phyloP scores from a whole-genome alignment of 2,329 filamentous ascomycete species.

The Westerdykella aurantiaca region DNA sequence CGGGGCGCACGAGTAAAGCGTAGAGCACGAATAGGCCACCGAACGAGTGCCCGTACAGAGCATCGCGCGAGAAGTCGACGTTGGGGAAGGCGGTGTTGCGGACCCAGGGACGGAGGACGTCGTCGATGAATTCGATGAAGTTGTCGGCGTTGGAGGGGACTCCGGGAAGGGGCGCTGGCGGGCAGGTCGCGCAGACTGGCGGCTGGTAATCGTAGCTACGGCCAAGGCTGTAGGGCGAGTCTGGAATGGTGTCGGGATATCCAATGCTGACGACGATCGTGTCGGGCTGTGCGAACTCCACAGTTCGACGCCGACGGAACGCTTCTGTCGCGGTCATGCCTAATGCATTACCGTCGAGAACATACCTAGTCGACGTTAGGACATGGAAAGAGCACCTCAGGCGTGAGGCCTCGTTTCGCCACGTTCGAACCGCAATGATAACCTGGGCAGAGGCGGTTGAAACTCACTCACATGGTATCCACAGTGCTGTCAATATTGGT shows the following conservation, averaged over 20 bases:
- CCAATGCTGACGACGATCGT: slow-evolving; percentile 29
- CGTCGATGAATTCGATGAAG: slow-evolving; percentile 43
- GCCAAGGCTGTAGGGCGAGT: slow-evolving; percentile 24
- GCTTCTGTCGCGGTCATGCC: slow-evolving; percentile 25
- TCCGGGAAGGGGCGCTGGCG: slow-evolving; percentile 20
- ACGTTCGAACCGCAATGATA: background rate
- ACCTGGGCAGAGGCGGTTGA: background rate
- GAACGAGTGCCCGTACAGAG: slow-evolving; percentile 48
- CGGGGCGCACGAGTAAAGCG: slow-evolving; percentile 38
- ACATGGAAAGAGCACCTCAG: slow-evolving; percentile 2
- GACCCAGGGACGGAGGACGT: slow-evolving; percentile 36
- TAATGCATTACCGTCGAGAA: slow-evolving; percentile 30
- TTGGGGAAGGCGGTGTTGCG: slow-evolving; percentile 23
- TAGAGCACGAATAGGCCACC: slow-evolving; percentile 47
- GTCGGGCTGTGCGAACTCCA: slow-evolving; percentile 27
- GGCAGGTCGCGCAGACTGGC: slow-evolving; percentile 26
- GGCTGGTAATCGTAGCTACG: slow-evolving; percentile 27
- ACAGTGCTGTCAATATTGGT: slow-evolving; percentile 18
- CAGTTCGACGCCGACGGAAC: slow-evolving; percentile 23
- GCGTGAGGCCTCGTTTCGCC: background rate
- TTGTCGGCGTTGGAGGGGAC: slow-evolving; percentile 42
- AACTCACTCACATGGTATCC: slow-evolving; percentile 25
- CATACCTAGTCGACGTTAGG: slow-evolving; percentile 15
- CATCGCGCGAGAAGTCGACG: slow-evolving; percentile 35
- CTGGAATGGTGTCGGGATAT: slow-evolving; percentile 23